These are phyloP conservation scores for Ascochyta rabiei DNA, from an alignment of 2,329 filamentous ascomycete species.

Conservation along the genomic window DNA sequence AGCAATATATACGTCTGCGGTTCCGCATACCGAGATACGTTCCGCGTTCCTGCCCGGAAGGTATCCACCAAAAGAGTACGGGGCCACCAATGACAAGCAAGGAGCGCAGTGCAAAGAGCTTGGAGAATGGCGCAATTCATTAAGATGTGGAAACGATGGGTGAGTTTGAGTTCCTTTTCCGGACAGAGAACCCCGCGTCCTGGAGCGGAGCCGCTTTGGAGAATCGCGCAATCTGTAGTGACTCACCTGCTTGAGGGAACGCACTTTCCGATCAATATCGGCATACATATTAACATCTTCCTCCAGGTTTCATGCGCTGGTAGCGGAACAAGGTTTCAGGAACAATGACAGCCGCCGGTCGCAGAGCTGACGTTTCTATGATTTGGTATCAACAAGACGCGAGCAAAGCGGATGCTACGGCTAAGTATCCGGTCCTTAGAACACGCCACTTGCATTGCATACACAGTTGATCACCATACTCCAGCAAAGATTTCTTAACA, in stretches of 20 bases:
- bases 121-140: constrained; percentile 6
- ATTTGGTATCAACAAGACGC: too few species aligned
- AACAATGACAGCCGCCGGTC: too few species aligned
- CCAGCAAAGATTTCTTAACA: too few species aligned
- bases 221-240: constrained; percentile 1
- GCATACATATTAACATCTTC: too few species aligned
- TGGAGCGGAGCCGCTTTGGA: constrained; percentile 10
- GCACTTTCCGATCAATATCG: not conserved
- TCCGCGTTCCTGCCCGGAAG: not conserved
- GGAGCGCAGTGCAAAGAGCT: not conserved
- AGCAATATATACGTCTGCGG: constrained; percentile 18
- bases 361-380: too few species aligned
- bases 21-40: constrained; percentile 15
- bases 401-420: too few species aligned
- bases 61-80: constrained; percentile 1
- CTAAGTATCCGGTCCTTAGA: too few species aligned
- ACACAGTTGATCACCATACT: too few species aligned
- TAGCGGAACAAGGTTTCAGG: too few species aligned
- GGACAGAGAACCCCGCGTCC: constrained; percentile 17
- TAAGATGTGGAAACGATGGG: constrained; percentile 2
- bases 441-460: too few species aligned
- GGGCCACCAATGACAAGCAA: constrained; percentile 1
- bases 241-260: not conserved
- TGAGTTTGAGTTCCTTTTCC: constrained; percentile 8
- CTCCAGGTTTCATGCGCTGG: too few species aligned